A percentile compares a stretch with the other conserved stretches of the same genome.
Evolutionary conservation across 495 filamentous ascomycete genomes (phyloP).

Genomic region (Neurospora tetrasperma): DNA sequence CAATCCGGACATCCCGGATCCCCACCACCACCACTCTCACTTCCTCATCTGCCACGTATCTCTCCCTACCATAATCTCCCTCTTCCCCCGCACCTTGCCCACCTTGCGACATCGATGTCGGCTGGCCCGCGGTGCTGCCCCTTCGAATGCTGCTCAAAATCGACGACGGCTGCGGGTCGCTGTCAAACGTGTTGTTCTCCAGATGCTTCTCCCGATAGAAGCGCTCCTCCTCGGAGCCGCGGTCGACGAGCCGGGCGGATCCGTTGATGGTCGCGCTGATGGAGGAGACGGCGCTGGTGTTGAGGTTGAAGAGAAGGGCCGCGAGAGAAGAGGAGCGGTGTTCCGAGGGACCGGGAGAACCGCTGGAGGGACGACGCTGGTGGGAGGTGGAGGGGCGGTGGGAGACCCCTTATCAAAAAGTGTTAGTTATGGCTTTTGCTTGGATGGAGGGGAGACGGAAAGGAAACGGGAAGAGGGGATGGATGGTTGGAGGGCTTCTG

Average conservation of each 20-base stretch:
- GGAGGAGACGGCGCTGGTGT: slow-evolving; percentile 74
- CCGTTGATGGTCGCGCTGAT: slow-evolving; percentile 94
- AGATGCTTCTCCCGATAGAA: slow-evolving; percentile 76
- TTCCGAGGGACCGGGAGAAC: slow-evolving; percentile 50
- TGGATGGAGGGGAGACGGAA: too few species aligned
- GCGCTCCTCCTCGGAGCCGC: slow-evolving; percentile 64
- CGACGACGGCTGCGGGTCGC: slow-evolving; percentile 22
- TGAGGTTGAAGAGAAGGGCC: slow-evolving; percentile 74
- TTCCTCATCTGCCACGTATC: slow-evolving; percentile 59
- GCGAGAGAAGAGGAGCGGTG: slow-evolving; percentile 56
- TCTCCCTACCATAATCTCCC: slow-evolving; percentile 43
- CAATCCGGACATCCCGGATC: slow-evolving; percentile 63
- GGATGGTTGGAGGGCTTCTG: background rate
- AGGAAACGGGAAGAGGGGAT: background rate
- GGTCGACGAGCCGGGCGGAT: slow-evolving; percentile 57
- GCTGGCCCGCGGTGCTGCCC: background rate
- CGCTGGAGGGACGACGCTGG: slow-evolving; percentile 46
- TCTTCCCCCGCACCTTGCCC: slow-evolving; percentile 10
- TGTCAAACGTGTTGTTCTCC: slow-evolving; percentile 81
- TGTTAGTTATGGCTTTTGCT: background rate
- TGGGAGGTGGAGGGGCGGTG: slow-evolving; percentile 76
- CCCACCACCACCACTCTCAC: slow-evolving; percentile 65
- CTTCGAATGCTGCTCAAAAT: slow-evolving; percentile 33
- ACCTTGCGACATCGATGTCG: slow-evolving; percentile 10
- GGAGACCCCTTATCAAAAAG: slow-evolving; percentile 51